Base-by-base conservation (phyloP, 2,329 filamentous ascomycete species). In the Scedosporium apiospermum region DNA sequence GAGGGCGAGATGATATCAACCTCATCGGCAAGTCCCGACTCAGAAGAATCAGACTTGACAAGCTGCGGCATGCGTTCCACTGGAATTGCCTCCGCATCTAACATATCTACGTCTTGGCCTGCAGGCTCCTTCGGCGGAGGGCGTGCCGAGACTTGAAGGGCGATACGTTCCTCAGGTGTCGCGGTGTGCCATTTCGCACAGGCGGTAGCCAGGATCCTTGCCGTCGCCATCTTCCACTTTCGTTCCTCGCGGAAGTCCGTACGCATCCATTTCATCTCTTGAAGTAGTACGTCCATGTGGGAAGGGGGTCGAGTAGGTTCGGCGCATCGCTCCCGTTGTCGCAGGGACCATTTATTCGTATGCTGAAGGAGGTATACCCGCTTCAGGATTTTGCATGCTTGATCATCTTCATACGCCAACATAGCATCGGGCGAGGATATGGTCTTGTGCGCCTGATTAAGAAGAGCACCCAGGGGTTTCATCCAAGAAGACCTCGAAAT, bases 231-330 rank as follows among this genome's bases (percentile, higher is more conserved):
- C 76, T 97, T 98, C 92, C 93, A 96, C 72, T 96, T 96, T 49
- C 91, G 81, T 73, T 98, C 95, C 74, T 97, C 91, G 60, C 89
- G 84, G 70, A 97, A 98, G 74, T 99, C 95, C 1, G 92, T 97
- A 60, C 93, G 86, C 91, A 99, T 96, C 93, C 93, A 98, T 73
- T 93, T 96, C 84, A 93, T 91, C 77, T 99, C 93, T 67, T 92
- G 84, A 38, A 99, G 78, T 62, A 98, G 74, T 61, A 93, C 82
- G 75, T 99, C 95, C 84, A 88, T 90, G 68, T 98, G 93, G 1
- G 88, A 87, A 1, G 85, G 82, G 18, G 88, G 88, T 44, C 91
- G 85, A 3, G 84, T 81, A 4, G 93, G 93, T 73, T 99, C 95
- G 1, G 87, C 82, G 46, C 87, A 90, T 63, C 92, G 88, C 71